These are phyloP conservation scores for Tetracladium setigerum DNA, from an alignment of 495 filamentous ascomycete genomes.

Conservation along the genomic window DNA sequence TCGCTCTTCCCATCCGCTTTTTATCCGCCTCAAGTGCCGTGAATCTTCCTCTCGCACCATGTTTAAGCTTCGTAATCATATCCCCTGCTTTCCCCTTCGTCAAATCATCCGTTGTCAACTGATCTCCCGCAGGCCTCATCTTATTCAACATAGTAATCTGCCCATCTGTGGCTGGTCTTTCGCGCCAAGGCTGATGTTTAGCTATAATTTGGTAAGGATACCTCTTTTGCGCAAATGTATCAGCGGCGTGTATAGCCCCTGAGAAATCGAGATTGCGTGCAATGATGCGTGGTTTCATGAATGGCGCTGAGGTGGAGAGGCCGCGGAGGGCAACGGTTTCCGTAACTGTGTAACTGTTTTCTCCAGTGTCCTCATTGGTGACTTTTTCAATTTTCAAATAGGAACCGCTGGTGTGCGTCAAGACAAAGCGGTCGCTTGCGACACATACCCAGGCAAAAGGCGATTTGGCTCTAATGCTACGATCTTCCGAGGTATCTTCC, in stretches of 20 bases:
- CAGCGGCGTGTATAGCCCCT: conserved; percentile 72
- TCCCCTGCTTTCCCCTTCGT: conserved; percentile 80
- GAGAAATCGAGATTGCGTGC: conserved; percentile 51
- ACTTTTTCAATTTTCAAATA: conserved; percentile 56
- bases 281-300: conserved; percentile 56
- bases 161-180: conserved; percentile 50
- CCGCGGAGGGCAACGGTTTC: conserved; percentile 20
- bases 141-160: conserved; percentile 73
- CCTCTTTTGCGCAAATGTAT: conserved; percentile 62
- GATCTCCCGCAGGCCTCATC: conserved; percentile 44
- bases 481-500: conserved; percentile 68
- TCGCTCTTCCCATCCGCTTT: conserved; percentile 34
- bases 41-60: conserved; percentile 70
- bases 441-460: conserved; percentile 74
- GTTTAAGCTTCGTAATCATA: conserved; percentile 87
- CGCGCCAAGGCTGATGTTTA: conserved; percentile 58
- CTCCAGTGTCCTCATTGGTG: conserved; percentile 10
- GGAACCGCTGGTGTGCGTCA: conserved; percentile 46
- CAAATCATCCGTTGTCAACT: conserved; percentile 45
- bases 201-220: conserved; percentile 54
- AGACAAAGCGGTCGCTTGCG: conserved; percentile 52
- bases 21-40: conserved; percentile 40
- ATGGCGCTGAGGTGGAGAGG: conserved; percentile 42
- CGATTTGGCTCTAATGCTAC: conserved; percentile 70
- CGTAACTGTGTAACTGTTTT: conserved; percentile 7